Conservation (phyloP, 2,329 filamentous ascomycete genomes). For the Pleurostoma richardsiae region DNA sequence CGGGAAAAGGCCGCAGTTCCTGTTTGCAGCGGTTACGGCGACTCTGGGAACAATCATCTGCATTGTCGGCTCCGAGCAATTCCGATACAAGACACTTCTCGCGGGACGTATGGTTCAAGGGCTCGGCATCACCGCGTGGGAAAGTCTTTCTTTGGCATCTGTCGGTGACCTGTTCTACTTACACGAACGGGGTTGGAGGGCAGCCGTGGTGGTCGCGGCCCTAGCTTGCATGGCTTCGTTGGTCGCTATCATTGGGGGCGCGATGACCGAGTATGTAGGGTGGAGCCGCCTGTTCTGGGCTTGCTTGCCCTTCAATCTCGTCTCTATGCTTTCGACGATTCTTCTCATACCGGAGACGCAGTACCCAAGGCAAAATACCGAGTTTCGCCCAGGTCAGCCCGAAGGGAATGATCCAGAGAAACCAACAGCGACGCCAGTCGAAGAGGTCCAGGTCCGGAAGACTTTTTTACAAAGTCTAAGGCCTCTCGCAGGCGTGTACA, state of each 20-base stretch:
- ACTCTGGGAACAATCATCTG: conserved; percentile 19
- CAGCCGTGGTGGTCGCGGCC: conserved; percentile 21
- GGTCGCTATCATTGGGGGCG: conserved; percentile 20
- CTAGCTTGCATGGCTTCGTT: conserved; percentile 21
- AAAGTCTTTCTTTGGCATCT: conserved; percentile 22
- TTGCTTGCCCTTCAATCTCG: conserved; percentile 19
- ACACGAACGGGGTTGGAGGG: conserved; percentile 21
- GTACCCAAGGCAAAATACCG: conserved; percentile 4
- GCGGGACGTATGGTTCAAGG: conserved; percentile 24
- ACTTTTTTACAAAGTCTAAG: conserved; percentile 4
- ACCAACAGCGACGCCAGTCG: not conserved
- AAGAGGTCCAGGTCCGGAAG: not conserved
- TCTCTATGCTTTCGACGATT: conserved; percentile 15
- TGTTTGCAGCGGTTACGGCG: conserved; percentile 20
- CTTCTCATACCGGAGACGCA: conserved; percentile 22
- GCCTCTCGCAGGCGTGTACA: conserved; percentile 5
- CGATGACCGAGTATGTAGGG: conserved; percentile 18
- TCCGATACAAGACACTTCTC: conserved; percentile 22
- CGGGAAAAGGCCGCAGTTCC: conserved; percentile 24
- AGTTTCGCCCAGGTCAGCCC: not conserved
- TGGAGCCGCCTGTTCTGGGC: conserved; percentile 21
- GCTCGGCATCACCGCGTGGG: conserved; percentile 23
- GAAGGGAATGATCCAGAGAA: not conserved
- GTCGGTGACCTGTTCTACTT: conserved; percentile 26
- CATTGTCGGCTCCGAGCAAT: conserved; percentile 17